These are phyloP conservation scores for Albizia julibrissin DNA, from an alignment of 306 rosid species.

Conservation along the genomic window DNA sequence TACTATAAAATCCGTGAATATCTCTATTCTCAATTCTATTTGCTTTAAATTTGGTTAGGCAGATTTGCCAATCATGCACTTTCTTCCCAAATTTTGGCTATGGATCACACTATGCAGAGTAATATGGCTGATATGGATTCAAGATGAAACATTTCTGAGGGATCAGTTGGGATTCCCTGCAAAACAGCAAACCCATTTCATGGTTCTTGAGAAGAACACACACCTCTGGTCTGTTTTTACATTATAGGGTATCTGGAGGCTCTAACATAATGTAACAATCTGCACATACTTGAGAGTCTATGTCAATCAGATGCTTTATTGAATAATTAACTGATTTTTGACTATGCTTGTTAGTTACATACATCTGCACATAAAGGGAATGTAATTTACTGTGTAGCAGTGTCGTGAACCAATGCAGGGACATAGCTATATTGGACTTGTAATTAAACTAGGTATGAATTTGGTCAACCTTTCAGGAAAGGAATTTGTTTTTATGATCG, in stretches of 20 bases:
- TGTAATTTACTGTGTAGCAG: constrained; percentile 21
- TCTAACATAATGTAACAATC: constrained; percentile 9
- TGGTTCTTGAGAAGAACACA: constrained; percentile 8
- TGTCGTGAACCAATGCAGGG: background rate
- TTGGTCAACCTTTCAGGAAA: background rate
- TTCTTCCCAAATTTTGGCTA: background rate
- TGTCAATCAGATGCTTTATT: background rate
- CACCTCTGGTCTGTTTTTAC: background rate
- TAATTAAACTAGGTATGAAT: background rate
- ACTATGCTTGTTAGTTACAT: background rate
- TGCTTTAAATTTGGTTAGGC: constrained; percentile 53
- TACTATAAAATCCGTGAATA: constrained; percentile 81
- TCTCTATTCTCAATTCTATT: constrained; percentile 78
- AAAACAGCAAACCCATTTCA: constrained; percentile 13
- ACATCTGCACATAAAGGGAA: constrained; percentile 1
- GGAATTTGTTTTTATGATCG: background rate
- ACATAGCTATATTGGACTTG: background rate
- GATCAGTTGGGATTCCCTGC: constrained; percentile 16
- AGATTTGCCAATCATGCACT: constrained; percentile 23
- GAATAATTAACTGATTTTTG: background rate
- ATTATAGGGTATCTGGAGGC: background rate
- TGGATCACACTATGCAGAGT: background rate
- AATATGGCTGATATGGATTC: constrained; percentile 5
- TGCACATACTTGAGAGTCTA: background rate
- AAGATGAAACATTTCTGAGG: constrained; percentile 3